Evolutionary conservation across 768 basidiomycete genomes (phyloP).

Genomic region (Lentinus brumalis): DNA sequence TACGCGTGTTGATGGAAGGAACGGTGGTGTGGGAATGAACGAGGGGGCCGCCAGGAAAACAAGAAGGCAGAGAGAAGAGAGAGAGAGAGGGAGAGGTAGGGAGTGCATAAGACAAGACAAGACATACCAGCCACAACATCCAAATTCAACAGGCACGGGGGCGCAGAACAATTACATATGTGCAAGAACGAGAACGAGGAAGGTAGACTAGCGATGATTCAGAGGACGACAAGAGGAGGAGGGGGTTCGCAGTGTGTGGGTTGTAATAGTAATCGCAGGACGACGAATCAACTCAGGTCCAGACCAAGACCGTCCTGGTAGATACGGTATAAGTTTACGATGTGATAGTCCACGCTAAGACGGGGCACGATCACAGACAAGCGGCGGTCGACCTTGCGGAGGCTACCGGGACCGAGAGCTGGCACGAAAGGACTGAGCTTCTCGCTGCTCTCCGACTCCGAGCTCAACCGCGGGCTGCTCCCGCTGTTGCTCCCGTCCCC

Average conservation of each 20-base stretch:
- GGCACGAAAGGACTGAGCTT: background rate
- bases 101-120: background rate
- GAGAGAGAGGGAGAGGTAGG: background rate
- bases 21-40: background rate
- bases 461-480: background rate
- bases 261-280: too few relatives aligned
- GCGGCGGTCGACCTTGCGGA: background rate
- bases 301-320: constrained; percentile 17
- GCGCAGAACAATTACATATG: background rate
- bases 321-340: constrained; percentile 20
- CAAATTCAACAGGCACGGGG: background rate
- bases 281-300: constrained; percentile 8
- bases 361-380: constrained; percentile 12
- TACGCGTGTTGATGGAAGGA: background rate
- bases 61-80: background rate
- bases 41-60: background rate
- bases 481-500: background rate
- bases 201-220: background rate
- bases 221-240: background rate
- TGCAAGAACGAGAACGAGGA: background rate
- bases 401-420: background rate
- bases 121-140: background rate
- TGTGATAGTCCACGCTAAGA: constrained; percentile 17
- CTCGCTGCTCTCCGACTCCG: background rate
- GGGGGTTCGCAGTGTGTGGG: background rate